phyloP scores from a whole-genome alignment of 1,284 basidiomycete genomes.

The Cystobasidium pallidum region DNA sequence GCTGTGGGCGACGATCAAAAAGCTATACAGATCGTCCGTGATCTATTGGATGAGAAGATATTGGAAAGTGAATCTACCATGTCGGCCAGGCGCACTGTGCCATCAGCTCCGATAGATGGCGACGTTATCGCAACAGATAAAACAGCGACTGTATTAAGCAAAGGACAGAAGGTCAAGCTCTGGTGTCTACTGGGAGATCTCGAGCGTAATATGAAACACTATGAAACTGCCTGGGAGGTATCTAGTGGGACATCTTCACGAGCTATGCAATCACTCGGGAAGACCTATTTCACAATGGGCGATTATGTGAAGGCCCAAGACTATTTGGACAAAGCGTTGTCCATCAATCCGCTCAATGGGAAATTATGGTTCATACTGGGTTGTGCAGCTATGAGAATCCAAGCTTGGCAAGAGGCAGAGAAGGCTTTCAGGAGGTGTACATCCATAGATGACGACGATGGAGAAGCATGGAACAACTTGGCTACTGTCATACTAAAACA shows the following conservation, averaged over 20 bases:
- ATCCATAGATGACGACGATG: constrained; percentile 90
- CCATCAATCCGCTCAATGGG: constrained; percentile 84
- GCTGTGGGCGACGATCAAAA: constrained; percentile 75
- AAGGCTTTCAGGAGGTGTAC: constrained; percentile 86
- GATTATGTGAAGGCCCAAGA: constrained; percentile 69
- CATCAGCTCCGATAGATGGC: constrained; percentile 59
- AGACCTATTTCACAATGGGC: constrained; percentile 72
- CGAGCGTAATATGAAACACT: constrained; percentile 71
- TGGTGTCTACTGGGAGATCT: constrained; percentile 96
- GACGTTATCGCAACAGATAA: not conserved
- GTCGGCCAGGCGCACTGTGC: constrained; percentile 61
- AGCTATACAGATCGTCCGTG: constrained; percentile 75
- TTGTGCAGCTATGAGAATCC: constrained; percentile 77
- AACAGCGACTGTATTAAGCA: constrained; percentile 57
- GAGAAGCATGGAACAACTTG: constrained; percentile 97
- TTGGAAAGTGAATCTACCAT: constrained; percentile 76
- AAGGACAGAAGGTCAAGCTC: constrained; percentile 82
- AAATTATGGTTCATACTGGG: constrained; percentile 95
- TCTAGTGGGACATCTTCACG: constrained; percentile 79
- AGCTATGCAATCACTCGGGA: constrained; percentile 87
- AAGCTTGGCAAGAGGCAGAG: constrained; percentile 81
- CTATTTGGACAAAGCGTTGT: constrained; percentile 73
- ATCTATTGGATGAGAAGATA: constrained; percentile 79
- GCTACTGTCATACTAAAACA: constrained; percentile 91
- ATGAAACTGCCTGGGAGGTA: constrained; percentile 79